Evolutionary conservation across 1,284 basidiomycete species (phyloP).

Genomic region (Austroboletus olivaceoglutinosus): DNA sequence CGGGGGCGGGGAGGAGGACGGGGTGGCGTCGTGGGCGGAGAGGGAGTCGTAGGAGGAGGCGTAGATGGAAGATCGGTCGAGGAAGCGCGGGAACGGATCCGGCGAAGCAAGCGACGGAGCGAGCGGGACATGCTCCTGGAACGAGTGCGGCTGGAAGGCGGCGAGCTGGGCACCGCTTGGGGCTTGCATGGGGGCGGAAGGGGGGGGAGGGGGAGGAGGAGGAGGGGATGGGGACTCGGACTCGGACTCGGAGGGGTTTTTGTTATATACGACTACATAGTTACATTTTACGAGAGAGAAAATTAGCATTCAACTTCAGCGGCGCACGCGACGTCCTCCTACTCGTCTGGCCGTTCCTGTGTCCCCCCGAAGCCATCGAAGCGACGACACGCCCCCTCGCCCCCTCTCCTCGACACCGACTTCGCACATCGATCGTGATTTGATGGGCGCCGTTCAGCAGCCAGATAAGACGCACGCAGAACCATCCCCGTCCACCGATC

Average conservation of each 20-base stretch:
- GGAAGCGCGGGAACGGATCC: constrained; percentile 25
- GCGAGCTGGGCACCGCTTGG: no score
- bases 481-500: not conserved
- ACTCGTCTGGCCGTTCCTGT: no score
- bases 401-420: constrained; percentile 1
- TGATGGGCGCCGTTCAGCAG: constrained; percentile 16
- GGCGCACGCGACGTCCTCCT: constrained; percentile 4
- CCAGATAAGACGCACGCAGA: constrained; percentile 5
- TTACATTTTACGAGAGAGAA: not conserved
- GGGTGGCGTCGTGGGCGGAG: constrained; percentile 7
- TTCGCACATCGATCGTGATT: constrained; percentile 26
- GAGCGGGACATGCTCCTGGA: not conserved
- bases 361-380: constrained; percentile 15
- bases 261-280: no score
- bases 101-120: constrained; percentile 12
- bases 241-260: no score
- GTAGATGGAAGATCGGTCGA: constrained; percentile 29
- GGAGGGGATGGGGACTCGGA: no score
- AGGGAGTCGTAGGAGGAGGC: constrained; percentile 3
- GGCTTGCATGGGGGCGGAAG: no score
- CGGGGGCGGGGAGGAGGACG: constrained; percentile 10
- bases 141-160: no score
- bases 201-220: no score
- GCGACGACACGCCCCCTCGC: constrained; percentile 10
- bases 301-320: constrained; percentile 32